Evolutionary conservation across 495 filamentous ascomycete genomes (phyloP), one percentile per base, ranked within the genome.

Genomic region (Hypoxylon subgilvum): DNA sequence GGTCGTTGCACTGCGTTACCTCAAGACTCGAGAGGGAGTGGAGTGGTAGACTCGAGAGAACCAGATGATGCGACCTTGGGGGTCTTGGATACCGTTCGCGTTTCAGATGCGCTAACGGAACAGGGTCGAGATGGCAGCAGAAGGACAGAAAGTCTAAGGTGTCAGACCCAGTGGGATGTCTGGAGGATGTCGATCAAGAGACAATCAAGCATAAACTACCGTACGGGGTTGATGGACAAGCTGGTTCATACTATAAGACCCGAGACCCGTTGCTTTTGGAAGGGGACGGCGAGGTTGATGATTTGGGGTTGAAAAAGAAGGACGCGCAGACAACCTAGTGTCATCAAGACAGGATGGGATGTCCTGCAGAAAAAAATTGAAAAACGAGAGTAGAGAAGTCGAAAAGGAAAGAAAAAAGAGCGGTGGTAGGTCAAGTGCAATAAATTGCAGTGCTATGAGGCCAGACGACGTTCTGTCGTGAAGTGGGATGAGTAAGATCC

Each of bases 101-200:
- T 70, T 70, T 70, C 67, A 70, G 61, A 57, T 64, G 44, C 42
- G 61, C 31, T 40, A 47, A 56, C 44, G 48, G 32, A 35, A 65
- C 67, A 69, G 47, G 47, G 42, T 57, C 52, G 38, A 18, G 17
- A 41, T 43, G 34, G 41, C 51, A 28, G 43, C 21, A 55, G 48
- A 31, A 48, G 34, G 22, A 39, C 52, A 58, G 49, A 52, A 8
- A 30, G 28, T 36, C 43, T 36, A 51, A 52, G 34, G 47, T 18
- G 41, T 27, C 18, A 61, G 35, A 39, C 19, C 43, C 44, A 52
- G 45, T 52, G 42, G 43, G 57, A 54, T 60, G 68, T 70, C 70
- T 68, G 57, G 68, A 66, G 50, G 62, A 40, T 23, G 71, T 52
- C 54, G 73, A 76, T 72, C 74, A 71, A 67, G 70, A 72, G 69